Evolutionary conservation across 108 stramenopile species (phyloP).

Genomic region (Chaetoceros tenuissimus): DNA sequence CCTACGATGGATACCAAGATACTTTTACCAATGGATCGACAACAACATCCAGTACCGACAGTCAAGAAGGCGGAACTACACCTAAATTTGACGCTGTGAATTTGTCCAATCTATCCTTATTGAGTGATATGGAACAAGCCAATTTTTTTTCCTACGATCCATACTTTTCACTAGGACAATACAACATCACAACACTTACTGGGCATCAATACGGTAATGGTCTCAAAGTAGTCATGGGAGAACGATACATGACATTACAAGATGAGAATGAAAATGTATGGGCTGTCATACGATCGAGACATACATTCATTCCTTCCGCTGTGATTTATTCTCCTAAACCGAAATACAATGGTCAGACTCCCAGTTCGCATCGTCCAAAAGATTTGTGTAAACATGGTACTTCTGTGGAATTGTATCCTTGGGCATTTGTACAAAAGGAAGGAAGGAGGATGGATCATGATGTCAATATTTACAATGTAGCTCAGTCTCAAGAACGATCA

Average conservation of each 20-base stretch:
- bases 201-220: constrained; percentile 23
- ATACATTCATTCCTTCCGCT: constrained; percentile 12
- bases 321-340: constrained; percentile 22
- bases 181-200: constrained; percentile 8
- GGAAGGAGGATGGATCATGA: constrained; percentile 18
- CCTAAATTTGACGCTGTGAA: neutral
- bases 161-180: constrained; percentile 18
- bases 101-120: neutral
- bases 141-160: constrained; percentile 28
- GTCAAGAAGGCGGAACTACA: neutral
- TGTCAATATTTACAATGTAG: constrained; percentile 17
- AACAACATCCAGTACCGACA: no score
- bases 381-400: neutral
- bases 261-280: constrained; percentile 14
- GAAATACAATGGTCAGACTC: constrained; percentile 12
- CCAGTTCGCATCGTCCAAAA: constrained; percentile 14
- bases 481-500: no score
- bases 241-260: constrained; percentile 21
- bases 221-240: constrained; percentile 12
- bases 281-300: constrained; percentile 19
- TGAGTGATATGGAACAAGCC: neutral
- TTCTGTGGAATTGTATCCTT: constrained; percentile 21
- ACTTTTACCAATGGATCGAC: no score
- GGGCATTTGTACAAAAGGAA: constrained; percentile 31
- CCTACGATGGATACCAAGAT: neutral